phyloP scores from a whole-genome alignment of 352 stramenopile species.

The Globisporangium orthogonon region DNA sequence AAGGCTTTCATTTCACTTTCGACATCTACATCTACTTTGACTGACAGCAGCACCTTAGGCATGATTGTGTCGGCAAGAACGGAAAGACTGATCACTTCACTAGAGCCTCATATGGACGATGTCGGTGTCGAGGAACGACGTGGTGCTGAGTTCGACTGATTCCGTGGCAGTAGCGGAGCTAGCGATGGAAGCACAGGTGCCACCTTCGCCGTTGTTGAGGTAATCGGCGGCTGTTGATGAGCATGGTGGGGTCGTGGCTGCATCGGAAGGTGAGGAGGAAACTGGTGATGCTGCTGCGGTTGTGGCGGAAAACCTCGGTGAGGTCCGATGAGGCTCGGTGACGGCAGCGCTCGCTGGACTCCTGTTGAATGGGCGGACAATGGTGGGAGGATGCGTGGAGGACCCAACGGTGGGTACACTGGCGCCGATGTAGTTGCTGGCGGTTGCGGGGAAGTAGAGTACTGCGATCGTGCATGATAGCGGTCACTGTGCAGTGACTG shows the following conservation, averaged over 20 bases:
- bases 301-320: neutral
- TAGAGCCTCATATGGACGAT: neutral
- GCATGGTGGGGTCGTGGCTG: neutral
- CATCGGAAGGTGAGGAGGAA: neutral
- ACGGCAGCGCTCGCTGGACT: conserved; percentile 3
- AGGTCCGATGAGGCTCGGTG: neutral
- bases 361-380: neutral
- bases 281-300: conserved; percentile 2
- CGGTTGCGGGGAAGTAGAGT: neutral
- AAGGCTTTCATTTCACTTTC: too few species aligned
- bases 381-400: conserved; percentile 5
- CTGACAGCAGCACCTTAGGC: too few species aligned
- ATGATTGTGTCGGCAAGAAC: too few species aligned
- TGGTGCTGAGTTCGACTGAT: neutral
- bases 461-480: neutral
- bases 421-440: neutral
- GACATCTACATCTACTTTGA: neutral
- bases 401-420: neutral
- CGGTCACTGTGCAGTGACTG: neutral
- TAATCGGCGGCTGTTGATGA: neutral
- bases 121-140: neutral
- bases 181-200: conserved; percentile 10
- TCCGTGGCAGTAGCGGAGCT: conserved; percentile 2
- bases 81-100: neutral
- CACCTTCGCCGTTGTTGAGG: neutral